Conservation (phyloP, 2,329 filamentous ascomycete genomes). For the Byssoonygena ceratinophila region DNA sequence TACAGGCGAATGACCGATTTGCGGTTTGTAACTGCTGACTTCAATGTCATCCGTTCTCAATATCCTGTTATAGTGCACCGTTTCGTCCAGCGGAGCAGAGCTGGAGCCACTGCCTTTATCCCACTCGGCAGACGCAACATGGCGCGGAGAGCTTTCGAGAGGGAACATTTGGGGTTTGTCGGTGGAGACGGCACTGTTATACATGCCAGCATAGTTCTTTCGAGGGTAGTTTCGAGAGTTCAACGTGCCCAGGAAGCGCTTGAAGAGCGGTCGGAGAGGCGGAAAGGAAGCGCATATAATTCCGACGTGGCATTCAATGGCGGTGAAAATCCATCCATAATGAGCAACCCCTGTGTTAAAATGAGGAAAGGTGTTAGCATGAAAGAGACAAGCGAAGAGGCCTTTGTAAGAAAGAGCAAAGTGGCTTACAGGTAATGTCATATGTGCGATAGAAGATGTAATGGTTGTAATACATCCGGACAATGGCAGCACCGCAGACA, state of each 20-base stretch:
- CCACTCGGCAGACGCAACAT: background rate
- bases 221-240: background rate
- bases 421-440: slow-evolving; percentile 9
- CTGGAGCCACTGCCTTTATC: slow-evolving; percentile 5
- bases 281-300: slow-evolving; percentile 9
- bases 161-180: background rate
- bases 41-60: slow-evolving; percentile 5
- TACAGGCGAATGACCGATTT: background rate
- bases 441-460: slow-evolving; percentile 8
- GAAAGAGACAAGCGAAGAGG: background rate
- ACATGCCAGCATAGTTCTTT: background rate
- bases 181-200: background rate
- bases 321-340: slow-evolving; percentile 6
- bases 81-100: background rate
- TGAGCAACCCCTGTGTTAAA: slow-evolving; percentile 6
- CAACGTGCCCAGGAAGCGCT: slow-evolving; percentile 5
- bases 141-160: background rate
- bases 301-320: slow-evolving; percentile 6
- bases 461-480: slow-evolving; percentile 6
- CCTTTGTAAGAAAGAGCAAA: background rate
- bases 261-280: slow-evolving; percentile 6
- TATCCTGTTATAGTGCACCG: background rate
- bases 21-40: background rate
- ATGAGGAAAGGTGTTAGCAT: background rate
- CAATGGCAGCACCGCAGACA: slow-evolving; percentile 3